Percentiles rank a stretch among this genome's conserved stretches.
These are phyloP conservation scores for Pichia sorboxylosa DNA, from an alignment of 1,139 yeast genomes.

Conservation along the genomic window DNA sequence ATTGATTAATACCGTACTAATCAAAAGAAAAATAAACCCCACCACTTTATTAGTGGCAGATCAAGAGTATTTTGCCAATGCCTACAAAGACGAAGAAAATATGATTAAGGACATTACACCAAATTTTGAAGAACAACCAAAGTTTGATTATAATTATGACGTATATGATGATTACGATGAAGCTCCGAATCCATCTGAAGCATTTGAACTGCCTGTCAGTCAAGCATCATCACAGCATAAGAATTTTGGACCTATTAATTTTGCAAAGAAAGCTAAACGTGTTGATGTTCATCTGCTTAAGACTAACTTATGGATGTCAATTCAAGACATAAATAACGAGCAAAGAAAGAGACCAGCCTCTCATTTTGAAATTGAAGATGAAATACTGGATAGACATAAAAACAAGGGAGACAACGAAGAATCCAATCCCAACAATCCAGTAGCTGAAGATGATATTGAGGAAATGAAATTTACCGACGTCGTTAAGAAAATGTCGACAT, in stretches of 20 bases:
- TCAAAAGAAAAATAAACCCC: slow-evolving; percentile 20
- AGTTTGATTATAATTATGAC: slow-evolving; percentile 9
- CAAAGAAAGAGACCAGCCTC: slow-evolving; percentile 14
- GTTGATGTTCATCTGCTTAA: slow-evolving; percentile 44
- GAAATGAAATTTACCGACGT: slow-evolving; percentile 23
- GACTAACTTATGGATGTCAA: slow-evolving; percentile 41
- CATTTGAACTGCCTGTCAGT: slow-evolving; percentile 15
- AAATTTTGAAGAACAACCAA: slow-evolving; percentile 4
- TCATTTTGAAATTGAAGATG: slow-evolving; percentile 10
- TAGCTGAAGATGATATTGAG: slow-evolving; percentile 7
- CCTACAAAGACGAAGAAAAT: slow-evolving; percentile 24
- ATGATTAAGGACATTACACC: slow-evolving; percentile 10
- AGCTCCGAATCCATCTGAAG: slow-evolving; percentile 11
- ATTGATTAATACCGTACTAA: slow-evolving; percentile 18
- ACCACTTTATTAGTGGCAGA: slow-evolving; percentile 29
- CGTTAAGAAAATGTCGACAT: slow-evolving; percentile 30
- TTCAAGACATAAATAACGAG: slow-evolving; percentile 18
- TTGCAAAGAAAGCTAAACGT: slow-evolving; percentile 43
- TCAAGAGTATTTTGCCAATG: slow-evolving; percentile 41
- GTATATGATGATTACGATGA: no score
- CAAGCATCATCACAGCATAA: slow-evolving; percentile 1
- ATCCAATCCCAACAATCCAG: neutral
- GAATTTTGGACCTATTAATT: slow-evolving; percentile 26
- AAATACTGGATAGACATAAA: neutral
- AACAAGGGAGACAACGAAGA: neutral